phyloP scores from a whole-genome alignment of 352 stramenopile genomes.

The Globisporangium megalacanthum region DNA sequence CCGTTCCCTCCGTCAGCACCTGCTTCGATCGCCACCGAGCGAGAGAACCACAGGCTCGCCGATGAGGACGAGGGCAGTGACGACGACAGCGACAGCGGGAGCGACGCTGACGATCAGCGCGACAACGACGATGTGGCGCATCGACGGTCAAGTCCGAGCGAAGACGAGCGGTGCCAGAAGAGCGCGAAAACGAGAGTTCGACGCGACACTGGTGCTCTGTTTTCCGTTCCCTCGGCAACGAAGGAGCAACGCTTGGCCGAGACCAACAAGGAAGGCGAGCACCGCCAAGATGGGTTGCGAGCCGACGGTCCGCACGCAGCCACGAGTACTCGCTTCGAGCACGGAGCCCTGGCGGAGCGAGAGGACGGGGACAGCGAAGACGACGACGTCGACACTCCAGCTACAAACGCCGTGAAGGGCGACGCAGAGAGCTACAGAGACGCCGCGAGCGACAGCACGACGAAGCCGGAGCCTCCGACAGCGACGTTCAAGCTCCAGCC shows the following conservation, averaged over 20 bases:
- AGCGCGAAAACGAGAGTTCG: slow-evolving; percentile 11
- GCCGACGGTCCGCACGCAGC: too few relatives aligned
- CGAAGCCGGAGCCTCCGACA: neutral
- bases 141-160: too few relatives aligned
- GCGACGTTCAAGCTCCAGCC: slow-evolving; percentile 16
- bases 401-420: too few relatives aligned
- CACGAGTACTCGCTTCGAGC: too few relatives aligned
- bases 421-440: too few relatives aligned
- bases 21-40: slow-evolving; percentile 12
- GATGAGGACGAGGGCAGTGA: slow-evolving; percentile 14
- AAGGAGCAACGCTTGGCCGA: neutral
- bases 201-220: neutral
- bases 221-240: too few relatives aligned
- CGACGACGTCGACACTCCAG: too few relatives aligned
- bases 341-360: too few relatives aligned
- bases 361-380: too few relatives aligned
- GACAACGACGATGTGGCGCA: too few relatives aligned
- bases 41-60: slow-evolving; percentile 10
- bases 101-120: neutral
- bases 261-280: neutral
- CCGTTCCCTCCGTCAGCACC: slow-evolving; percentile 10
- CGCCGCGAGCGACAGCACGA: too few relatives aligned
- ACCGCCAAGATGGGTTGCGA: neutral
- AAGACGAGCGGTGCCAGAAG: neutral
- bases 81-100: slow-evolving; percentile 14